A percentile compares a stretch with the other conserved stretches of the same genome.
phyloP scores from a whole-genome alignment of 768 basidiomycete species.

The Chalciporus pseudorubinellus region DNA sequence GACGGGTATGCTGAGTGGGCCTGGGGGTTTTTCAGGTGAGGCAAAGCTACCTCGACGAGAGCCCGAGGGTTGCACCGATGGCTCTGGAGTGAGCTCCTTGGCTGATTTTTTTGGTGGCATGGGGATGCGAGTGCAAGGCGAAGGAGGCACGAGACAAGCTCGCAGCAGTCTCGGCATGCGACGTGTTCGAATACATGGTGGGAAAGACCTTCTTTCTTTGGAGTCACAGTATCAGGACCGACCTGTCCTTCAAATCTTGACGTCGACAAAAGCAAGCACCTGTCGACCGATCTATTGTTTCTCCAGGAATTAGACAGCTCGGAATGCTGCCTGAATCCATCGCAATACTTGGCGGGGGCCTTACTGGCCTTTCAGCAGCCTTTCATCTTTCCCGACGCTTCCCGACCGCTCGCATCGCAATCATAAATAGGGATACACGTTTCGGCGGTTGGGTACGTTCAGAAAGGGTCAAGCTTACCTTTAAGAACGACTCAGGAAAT shows the following conservation, averaged over 20 bases:
- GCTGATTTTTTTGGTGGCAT: slow-evolving; percentile 23
- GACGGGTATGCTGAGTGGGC: slow-evolving; percentile 50
- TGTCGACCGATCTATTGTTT: not conserved
- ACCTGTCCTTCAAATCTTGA: too few species aligned
- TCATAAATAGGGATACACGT: slow-evolving; percentile 63
- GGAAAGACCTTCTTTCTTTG: slow-evolving; percentile 10
- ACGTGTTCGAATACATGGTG: slow-evolving; percentile 27
- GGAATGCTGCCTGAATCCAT: slow-evolving; percentile 39
- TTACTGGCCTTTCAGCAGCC: slow-evolving; percentile 79
- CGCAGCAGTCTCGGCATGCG: not conserved
- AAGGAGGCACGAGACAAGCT: not conserved
- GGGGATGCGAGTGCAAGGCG: not conserved
- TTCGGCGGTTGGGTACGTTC: slow-evolving; percentile 88
- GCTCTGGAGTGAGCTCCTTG: slow-evolving; percentile 12
- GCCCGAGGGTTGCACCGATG: slow-evolving; percentile 8
- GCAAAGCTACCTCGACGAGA: slow-evolving; percentile 28
- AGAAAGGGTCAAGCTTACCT: slow-evolving; percentile 46
- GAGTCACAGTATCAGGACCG: not conserved
- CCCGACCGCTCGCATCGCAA: slow-evolving; percentile 53
- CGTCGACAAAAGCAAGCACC: too few species aligned
- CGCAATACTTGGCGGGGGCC: slow-evolving; percentile 75
- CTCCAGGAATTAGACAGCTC: not conserved
- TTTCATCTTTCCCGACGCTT: slow-evolving; percentile 72
- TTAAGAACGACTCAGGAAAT: slow-evolving; percentile 18
- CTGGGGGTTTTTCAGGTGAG: slow-evolving; percentile 43